A percentile compares a stretch with the other conserved stretches of the same genome.
Conservation (phyloP, 768 basidiomycete species). For the Suillus lakei region DNA sequence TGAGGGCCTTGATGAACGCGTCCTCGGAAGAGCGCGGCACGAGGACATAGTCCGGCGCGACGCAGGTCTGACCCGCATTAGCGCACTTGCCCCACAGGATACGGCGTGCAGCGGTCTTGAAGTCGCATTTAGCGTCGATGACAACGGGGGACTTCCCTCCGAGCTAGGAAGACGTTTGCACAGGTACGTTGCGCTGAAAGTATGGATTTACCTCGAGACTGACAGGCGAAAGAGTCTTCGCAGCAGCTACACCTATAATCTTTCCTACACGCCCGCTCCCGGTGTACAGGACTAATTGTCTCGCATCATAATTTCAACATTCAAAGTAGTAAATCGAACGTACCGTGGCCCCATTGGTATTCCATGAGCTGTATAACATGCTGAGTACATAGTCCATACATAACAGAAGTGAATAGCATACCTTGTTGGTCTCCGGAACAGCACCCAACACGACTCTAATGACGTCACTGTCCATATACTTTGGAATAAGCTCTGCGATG, state of each 20-base stretch:
- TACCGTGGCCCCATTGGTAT: slow-evolving; percentile 69
- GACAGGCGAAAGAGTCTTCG: slow-evolving; percentile 74
- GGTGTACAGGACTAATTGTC: slow-evolving; percentile 53
- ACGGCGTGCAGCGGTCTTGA: slow-evolving; percentile 68
- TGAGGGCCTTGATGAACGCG: slow-evolving; percentile 43
- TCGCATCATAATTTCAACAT: neutral
- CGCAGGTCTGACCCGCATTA: slow-evolving; percentile 83
- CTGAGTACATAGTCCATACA: neutral
- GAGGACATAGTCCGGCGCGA: slow-evolving; percentile 63
- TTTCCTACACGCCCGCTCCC: slow-evolving; percentile 64
- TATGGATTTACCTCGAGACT: slow-evolving; percentile 51
- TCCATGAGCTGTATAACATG: slow-evolving; percentile 59
- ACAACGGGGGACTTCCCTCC: slow-evolving; percentile 80
- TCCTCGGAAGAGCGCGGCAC: slow-evolving; percentile 47
- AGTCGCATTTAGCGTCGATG: slow-evolving; percentile 70
- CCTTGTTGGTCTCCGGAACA: slow-evolving; percentile 65
- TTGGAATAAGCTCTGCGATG: slow-evolving; percentile 67
- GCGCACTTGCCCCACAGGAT: slow-evolving; percentile 80
- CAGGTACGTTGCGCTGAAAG: neutral
- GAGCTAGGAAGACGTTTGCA: slow-evolving; percentile 41
- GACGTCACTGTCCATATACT: slow-evolving; percentile 74
- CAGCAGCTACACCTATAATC: slow-evolving; percentile 76
- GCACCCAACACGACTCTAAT: slow-evolving; percentile 74
- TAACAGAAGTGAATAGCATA: slow-evolving; percentile 18
- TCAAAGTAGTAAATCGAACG: slow-evolving; percentile 6